Evolutionary conservation across 371 early-diverging fungal genomes (phyloP), one percentile per base, ranked within the genome.

Genomic region (Conidiobolus incongruus): DNA sequence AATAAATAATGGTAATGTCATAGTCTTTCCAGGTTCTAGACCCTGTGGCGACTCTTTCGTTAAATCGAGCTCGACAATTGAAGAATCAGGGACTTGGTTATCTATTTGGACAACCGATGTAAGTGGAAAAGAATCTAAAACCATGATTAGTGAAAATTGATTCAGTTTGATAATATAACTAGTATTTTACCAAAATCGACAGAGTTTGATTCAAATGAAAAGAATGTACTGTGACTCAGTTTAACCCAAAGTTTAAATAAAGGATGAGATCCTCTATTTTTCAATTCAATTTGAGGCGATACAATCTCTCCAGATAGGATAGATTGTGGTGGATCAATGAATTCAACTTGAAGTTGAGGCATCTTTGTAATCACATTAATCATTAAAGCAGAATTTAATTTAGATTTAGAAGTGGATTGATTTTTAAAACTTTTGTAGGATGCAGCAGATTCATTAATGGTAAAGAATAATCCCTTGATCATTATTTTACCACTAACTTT

Each of bases 181-280:
- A n/a, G n/a, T n/a, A n/a, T n/a, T n/a, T n/a, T n/a, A n/a, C n/a
- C n/a, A n/a, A n/a, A n/a, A n/a, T n/a, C n/a, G n/a, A n/a, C n/a
- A n/a, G n/a, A n/a, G n/a, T n/a, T n/a, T n/a, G n/a, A 6, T 29
- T 75, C 83, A 21, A 92, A 61, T 38, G 71, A 70, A 41, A 90
- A 75, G 50, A 90, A 90, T 2, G 73, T 71, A 0, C 89, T 84
- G 49, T 91, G 93, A 38, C 82, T 86, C 35, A 79, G 58, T 51
- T 80, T 76, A 13, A 91, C 58, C 1, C 66, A 55, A 42, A 92
- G 48, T 19, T 67, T 64, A 16, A 63, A 68, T 35, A 91, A 45
- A 1, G 78, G 82, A 20, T 70, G 65, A 44, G 74, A 68, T 16
- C 93, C 88, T 31, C 72, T 68, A 60, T 95, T 95, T 28, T 65